Base-by-base conservation (phyloP, 129 eudicot species). In the Arctium lappa region DNA sequence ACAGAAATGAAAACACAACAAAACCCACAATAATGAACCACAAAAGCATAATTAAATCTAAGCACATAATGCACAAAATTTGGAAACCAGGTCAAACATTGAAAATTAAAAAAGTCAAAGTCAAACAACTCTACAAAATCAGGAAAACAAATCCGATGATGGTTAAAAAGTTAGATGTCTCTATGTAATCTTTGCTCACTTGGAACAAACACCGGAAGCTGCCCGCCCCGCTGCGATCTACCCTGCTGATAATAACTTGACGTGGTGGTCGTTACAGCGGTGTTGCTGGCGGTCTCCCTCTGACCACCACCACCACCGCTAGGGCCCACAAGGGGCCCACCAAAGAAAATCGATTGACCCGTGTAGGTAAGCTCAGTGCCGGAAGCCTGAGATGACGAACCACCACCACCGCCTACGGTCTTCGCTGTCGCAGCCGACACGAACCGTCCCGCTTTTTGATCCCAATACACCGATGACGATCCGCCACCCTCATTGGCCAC, bases 151-250 rank as follows among this genome's bases (percentile, higher is more conserved):
- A 75, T 68, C 85, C 42, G 10, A 74, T 50, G 56, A 6, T 48
- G 70, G 39, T 78, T 83, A 18, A 75, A 72, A 80, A 37, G 80
- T 80, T 36, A 75, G 60, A 86, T 66, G 74, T 76, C 85, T 86
- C 81, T 76, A 74, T 85, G 84, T 56, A 87, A 89, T 75, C 90
- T 88, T 74, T 87, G 94, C 85, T 94, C 98, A 77, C 97, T 91
- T 38, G 98, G 98, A 9, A 88, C 95, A 86, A 92, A 94, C 73
- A 94, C 98, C 8, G 98, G 98, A 75, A 94, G 94, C 92, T 94
- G 98, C 63, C 92, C 97, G 3, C 98, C 94, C 71, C 93, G 81
- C 86, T 92, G 97, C 4, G 94, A 72, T 81, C 97, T 87, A 30
- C 97, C 92, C 85, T 94, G 98, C 85, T 92, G 95, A 82, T 86